Base-by-base conservation (phyloP, 228 moss, liverwort and hornwort genomes). In the Sphagnum magellanicum region DNA sequence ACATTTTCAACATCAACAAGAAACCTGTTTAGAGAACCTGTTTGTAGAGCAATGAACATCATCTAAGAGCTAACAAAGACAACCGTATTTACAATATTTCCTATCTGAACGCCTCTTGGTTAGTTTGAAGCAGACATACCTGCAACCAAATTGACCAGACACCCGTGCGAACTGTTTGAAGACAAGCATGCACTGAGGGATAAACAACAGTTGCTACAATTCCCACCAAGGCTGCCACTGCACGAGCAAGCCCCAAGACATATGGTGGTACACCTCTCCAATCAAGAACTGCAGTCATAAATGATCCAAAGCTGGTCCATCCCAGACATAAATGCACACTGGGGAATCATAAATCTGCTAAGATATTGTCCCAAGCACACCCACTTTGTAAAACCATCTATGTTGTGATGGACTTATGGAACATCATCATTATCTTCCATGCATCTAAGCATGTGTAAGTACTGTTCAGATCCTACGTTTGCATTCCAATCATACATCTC, bases 141-240 rank as follows among this genome's bases (percentile, higher is more conserved):
- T 97, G 98, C 67, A 98, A 83, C 87, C 92, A 94, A 60, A 98
- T 98, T 10, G 98, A 85, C 98, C 98, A 98, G 53, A 94, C 72
- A 57, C 94, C 98, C 75, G 94, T 92, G 66, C 98, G 88, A 65
- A 94, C 55, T 10, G 94, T 89, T 16, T 86, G 81, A 67, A 98
- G 78, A 64, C 80, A 90, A 70, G 86, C 76, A 74, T 94, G 98
- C 69, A 98, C 77, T 57, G 72, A 8, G 66, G 98, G 98, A 68
- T 92, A 98, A 8, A 84, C 50, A 8, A 98, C 68, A 48, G 98
- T 98, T 47, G 89, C 98, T 73, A 90, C 13, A 67, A 98, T 94
- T 48, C 98, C 98, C 67, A 80, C 75, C 10, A 98, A 5, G 58
- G 98, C 94, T 70, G 76, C 98, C 68, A 83, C 77, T 50, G 83